Conservation (phyloP, 2,329 filamentous ascomycete species). For the Fusarium sp. region DNA sequence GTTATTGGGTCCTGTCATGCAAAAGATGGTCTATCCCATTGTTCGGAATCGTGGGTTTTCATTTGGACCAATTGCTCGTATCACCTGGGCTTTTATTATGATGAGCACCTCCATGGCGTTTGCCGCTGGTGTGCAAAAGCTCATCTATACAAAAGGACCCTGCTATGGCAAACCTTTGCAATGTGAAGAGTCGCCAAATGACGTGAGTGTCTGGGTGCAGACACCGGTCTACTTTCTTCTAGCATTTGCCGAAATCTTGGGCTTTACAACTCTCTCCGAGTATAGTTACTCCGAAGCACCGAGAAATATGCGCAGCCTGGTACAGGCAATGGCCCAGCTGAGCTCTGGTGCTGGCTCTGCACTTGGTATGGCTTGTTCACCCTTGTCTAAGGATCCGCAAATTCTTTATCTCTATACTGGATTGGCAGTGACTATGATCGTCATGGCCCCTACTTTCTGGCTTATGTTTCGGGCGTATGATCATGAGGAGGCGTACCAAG, state of each 20-base stretch:
- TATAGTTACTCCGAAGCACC: constrained; percentile 11
- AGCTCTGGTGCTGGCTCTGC: constrained; percentile 7
- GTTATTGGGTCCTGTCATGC: constrained; percentile 2
- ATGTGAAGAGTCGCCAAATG: constrained; percentile 3
- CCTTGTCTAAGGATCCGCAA: constrained; percentile 3
- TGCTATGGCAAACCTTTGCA: constrained; percentile 5
- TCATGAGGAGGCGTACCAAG: background rate
- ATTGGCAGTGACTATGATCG: constrained; percentile 1
- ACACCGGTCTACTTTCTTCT: constrained; percentile 7
- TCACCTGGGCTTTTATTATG: constrained; percentile 7
- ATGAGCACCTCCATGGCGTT: constrained; percentile 15
- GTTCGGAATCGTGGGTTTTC: background rate
- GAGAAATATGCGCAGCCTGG: constrained; percentile 2
- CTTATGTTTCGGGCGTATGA: background rate
- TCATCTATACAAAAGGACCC: constrained; percentile 2
- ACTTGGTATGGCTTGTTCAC: constrained; percentile 5
- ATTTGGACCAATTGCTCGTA: constrained; percentile 7
- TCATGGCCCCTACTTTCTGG: background rate
- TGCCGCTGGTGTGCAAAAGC: constrained; percentile 6
- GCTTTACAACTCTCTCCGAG: constrained; percentile 6
- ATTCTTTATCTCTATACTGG: constrained; percentile 3
- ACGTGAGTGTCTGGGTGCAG: constrained; percentile 11
- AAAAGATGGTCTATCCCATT: constrained; percentile 3
- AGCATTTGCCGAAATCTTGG: background rate
- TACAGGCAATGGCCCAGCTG: constrained; percentile 7